Conservation (phyloP, 768 basidiomycete genomes). For the Lactarius hatsudake region DNA sequence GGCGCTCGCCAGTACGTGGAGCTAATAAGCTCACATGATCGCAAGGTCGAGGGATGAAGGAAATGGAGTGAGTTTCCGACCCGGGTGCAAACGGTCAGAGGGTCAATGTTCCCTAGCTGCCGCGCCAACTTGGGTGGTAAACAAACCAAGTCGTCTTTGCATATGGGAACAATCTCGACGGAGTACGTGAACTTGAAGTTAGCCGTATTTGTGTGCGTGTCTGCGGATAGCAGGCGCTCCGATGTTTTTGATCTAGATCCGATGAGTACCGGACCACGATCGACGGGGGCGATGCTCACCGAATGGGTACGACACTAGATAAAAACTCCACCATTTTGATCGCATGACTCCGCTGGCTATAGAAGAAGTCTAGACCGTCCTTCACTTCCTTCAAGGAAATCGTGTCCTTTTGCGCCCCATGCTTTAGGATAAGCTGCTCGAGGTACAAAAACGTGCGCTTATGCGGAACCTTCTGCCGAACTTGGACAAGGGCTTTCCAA, state of each 20-base stretch:
- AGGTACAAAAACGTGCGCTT: conserved; percentile 98
- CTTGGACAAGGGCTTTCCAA: conserved; percentile 97
- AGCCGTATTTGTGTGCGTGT: conserved; percentile 88
- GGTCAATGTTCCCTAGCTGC: conserved; percentile 82
- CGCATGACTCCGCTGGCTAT: conserved; percentile 84
- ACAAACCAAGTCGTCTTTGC: conserved; percentile 96
- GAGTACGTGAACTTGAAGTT: conserved; percentile 98
- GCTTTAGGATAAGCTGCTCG: conserved; percentile 95
- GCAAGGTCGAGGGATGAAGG: conserved; percentile 85
- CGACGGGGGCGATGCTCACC: conserved; percentile 47
- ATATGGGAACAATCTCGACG: conserved; percentile 94
- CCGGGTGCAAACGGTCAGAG: conserved; percentile 82
- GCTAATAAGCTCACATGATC: conserved; percentile 73
- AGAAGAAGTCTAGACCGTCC: conserved; percentile 98
- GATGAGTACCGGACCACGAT: conserved; percentile 12
- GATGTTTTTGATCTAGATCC: conserved; percentile 77
- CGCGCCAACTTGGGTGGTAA: conserved; percentile 82
- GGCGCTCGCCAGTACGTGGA: conserved; percentile 89
- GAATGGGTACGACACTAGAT: conserved; percentile 77
- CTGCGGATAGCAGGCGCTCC: conserved; percentile 90
- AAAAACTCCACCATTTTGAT: conserved; percentile 97
- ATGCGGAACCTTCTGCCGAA: conserved; percentile 98
- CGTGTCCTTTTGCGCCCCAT: conserved; percentile 95
- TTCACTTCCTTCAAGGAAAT: conserved; percentile 88
- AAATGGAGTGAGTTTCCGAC: conserved; percentile 91